Evolutionary conservation across 352 stramenopile species (phyloP), one percentile per base, ranked within the genome.

Genomic region (Aphanomyces invadans): DNA sequence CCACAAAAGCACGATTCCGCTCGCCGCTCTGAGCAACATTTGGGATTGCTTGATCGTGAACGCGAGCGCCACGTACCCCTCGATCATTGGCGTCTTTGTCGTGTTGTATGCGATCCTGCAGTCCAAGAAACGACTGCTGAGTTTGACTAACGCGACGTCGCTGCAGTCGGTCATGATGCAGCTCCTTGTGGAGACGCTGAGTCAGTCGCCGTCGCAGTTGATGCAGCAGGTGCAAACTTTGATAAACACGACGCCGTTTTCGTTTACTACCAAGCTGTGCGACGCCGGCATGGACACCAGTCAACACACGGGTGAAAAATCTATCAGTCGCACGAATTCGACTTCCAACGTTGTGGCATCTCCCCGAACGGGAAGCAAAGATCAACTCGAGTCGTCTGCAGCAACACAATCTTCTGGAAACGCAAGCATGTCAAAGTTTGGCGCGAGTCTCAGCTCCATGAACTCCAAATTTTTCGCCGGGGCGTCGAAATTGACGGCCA

Each of bases 21-120:
- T 93, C 29, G 78, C 89, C 23, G 78, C 76, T 19, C 69, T 90
- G 29, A 66, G 86, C 17, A 74, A 77, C 28, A 70, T 92, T 25
- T 93, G 85, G 83, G 85, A 92, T 70, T 87, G 76, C 66, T 87
- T 74, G 65, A 44, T 88, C 25, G 23, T 91, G 31, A 67, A 71
- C 54, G 57, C 65, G 11, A 67, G 28, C 29, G 61, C 57, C 26
- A 71, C 69, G 38, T 72, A 71, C 26, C 69, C 74, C 33, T 75
- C 69, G 17, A 73, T 74, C 23, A 73, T 74, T 7, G 72, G 86
- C n/a, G 82, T 77, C 60, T 78, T 85, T 39, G 69, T 88, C 31
- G 65, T 90, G 38, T 59, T 83, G 36, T 46, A 76, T 36, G 65
- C 82, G 26, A 79, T 86, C 23, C 48, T 66, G 4, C 62, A 69